Evolutionary conservation across 2,329 filamentous ascomycete genomes (phyloP).

Genomic region (Claviceps sp.): DNA sequence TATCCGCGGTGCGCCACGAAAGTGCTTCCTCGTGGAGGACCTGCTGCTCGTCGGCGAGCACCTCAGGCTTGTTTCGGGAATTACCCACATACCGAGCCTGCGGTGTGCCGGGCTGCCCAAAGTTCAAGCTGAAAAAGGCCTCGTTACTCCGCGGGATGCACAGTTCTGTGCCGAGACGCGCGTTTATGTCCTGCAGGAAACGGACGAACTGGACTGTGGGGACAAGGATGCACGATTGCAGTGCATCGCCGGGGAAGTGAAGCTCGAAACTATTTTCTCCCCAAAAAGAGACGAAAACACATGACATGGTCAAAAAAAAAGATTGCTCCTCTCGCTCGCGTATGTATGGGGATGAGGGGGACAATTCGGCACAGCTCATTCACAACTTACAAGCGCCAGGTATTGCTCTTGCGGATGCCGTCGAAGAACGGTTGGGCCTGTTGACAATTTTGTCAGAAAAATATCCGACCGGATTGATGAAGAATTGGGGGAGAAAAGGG

Average conservation of each 20-base stretch:
- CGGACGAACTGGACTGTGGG: conserved; percentile 50
- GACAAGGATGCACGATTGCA: conserved; percentile 52
- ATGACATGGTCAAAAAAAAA: background rate
- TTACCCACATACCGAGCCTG: conserved; percentile 48
- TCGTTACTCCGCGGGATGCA: conserved; percentile 40
- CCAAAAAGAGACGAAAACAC: background rate
- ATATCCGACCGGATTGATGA: too few species aligned
- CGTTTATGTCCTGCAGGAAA: conserved; percentile 54
- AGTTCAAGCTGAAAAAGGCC: conserved; percentile 46
- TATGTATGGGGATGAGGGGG: background rate
- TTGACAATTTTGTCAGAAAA: background rate
- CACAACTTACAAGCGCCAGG: conserved; percentile 62
- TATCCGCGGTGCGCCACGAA: conserved; percentile 14
- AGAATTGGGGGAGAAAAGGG: too few species aligned
- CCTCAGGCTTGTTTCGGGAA: conserved; percentile 13
- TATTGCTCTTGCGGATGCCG: conserved; percentile 40
- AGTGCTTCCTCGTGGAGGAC: conserved; percentile 16
- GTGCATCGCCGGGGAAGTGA: conserved; percentile 33
- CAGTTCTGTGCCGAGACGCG: conserved; percentile 37
- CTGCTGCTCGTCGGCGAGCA: background rate
- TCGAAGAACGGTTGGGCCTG: conserved; percentile 41
- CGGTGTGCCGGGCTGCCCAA: conserved; percentile 45
- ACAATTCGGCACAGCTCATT: background rate
- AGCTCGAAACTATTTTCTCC: conserved; percentile 48
- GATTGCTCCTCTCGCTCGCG: background rate